phyloP scores from a whole-genome alignment of 306 rosid genomes.

The Rosa multiflora region DNA sequence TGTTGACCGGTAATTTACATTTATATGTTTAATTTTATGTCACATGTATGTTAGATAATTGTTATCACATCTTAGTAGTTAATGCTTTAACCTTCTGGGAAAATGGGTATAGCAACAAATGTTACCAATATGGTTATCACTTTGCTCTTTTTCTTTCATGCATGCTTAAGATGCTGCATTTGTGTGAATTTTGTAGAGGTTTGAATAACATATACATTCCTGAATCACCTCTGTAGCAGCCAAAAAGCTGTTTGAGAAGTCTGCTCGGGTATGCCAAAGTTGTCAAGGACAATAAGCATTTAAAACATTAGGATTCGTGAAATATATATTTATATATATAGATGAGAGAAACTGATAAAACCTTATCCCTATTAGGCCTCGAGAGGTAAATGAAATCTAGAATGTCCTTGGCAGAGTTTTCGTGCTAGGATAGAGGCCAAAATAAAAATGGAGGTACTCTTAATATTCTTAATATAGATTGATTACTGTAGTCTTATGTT shows the following conservation, averaged over 20 bases:
- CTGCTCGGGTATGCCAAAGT: background rate
- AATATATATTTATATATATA: background rate
- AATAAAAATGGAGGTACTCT: background rate
- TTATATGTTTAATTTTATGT: constrained; percentile 18
- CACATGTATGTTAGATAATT: background rate
- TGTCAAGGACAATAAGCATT: background rate
- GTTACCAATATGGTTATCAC: background rate
- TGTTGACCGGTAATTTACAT: constrained; percentile 62
- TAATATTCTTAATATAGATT: background rate
- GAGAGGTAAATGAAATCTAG: background rate
- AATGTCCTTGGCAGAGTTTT: background rate
- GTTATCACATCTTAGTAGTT: background rate
- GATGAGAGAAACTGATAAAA: background rate
- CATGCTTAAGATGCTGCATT: background rate
- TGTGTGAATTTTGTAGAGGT: constrained; percentile 1
- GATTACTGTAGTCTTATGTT: background rate
- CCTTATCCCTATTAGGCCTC: background rate
- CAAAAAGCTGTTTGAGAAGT: background rate
- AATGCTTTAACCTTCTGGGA: background rate
- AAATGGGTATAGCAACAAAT: background rate
- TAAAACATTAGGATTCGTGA: background rate
- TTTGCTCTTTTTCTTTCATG: background rate
- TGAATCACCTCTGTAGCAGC: background rate
- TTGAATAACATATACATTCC: background rate
- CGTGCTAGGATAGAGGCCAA: background rate